Evolutionary conservation across 768 basidiomycete species (phyloP).

Genomic region (Leccinum uliginosum): DNA sequence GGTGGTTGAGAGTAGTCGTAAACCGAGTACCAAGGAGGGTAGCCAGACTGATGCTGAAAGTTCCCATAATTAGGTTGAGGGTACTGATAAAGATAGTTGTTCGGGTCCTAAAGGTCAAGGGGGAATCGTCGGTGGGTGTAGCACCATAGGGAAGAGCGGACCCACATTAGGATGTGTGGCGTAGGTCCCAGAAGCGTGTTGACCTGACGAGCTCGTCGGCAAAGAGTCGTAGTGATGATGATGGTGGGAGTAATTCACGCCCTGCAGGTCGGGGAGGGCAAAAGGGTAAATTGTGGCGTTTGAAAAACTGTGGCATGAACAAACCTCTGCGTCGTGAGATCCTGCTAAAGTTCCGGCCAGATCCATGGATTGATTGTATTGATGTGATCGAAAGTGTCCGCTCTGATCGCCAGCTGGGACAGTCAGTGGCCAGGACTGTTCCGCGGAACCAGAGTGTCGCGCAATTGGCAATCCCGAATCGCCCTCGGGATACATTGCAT

Average conservation of each 20-base stretch:
- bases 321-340: conserved; percentile 5
- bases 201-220: neutral
- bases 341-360: neutral
- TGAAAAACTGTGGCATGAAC: conserved; percentile 3
- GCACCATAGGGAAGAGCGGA: neutral
- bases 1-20: neutral
- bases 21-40: neutral
- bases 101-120: conserved; percentile 5
- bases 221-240: neutral
- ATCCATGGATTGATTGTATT: neutral
- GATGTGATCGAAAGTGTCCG: conserved; percentile 1
- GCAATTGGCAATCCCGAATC: neutral
- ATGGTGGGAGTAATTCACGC: neutral
- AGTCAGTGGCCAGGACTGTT: conserved; percentile 3
- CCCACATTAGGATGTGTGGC: conserved; percentile 10
- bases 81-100: neutral
- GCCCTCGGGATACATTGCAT: conserved; percentile 3
- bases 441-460: neutral
- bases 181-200: neutral
- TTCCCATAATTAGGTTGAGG: neutral
- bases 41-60: neutral
- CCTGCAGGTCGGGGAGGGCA: conserved; percentile 8
- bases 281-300: neutral
- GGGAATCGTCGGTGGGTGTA: neutral
- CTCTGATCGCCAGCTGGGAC: neutral